Evolutionary conservation across 805 yeast species (phyloP).

Genomic region (Grigorovia jiainica): DNA sequence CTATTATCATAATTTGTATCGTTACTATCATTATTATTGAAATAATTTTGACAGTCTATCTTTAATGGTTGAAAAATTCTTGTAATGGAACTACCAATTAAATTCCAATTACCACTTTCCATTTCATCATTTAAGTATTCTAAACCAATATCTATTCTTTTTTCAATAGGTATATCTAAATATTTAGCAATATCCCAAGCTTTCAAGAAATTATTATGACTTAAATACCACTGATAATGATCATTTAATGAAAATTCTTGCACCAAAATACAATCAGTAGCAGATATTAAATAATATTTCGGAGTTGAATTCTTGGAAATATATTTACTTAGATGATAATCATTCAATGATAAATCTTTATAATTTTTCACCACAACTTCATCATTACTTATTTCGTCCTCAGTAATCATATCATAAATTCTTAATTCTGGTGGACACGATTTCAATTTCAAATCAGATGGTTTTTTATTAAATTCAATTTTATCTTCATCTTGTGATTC

Average conservation of each 20-base stretch:
- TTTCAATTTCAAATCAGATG: slow-evolving; percentile 6
- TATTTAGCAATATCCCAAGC: slow-evolving; percentile 76
- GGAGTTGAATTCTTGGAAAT: slow-evolving; percentile 25
- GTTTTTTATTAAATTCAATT: no score
- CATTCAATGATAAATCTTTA: slow-evolving; percentile 63
- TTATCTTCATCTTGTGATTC: neutral
- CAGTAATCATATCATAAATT: slow-evolving; percentile 52
- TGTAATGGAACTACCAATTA: slow-evolving; percentile 38
- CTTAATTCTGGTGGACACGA: slow-evolving; percentile 65
- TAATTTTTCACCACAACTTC: slow-evolving; percentile 57
- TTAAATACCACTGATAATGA: slow-evolving; percentile 62
- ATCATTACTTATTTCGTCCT: slow-evolving; percentile 70
- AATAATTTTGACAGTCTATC: slow-evolving; percentile 3
- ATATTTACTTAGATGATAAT: slow-evolving; percentile 57
- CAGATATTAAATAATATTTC: slow-evolving; percentile 61
- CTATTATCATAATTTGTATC: neutral
- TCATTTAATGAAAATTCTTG: slow-evolving; percentile 63
- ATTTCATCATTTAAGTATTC: slow-evolving; percentile 37
- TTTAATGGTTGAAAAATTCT: slow-evolving; percentile 32
- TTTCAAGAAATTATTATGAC: slow-evolving; percentile 41
- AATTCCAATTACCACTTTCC: slow-evolving; percentile 41
- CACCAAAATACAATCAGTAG: slow-evolving; percentile 73
- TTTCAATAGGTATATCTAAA: slow-evolving; percentile 40
- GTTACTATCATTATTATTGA: neutral
- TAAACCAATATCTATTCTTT: slow-evolving; percentile 52